Base-by-base conservation (phyloP, 1,139 yeast genomes). In the Suhomyces guaymorum region DNA sequence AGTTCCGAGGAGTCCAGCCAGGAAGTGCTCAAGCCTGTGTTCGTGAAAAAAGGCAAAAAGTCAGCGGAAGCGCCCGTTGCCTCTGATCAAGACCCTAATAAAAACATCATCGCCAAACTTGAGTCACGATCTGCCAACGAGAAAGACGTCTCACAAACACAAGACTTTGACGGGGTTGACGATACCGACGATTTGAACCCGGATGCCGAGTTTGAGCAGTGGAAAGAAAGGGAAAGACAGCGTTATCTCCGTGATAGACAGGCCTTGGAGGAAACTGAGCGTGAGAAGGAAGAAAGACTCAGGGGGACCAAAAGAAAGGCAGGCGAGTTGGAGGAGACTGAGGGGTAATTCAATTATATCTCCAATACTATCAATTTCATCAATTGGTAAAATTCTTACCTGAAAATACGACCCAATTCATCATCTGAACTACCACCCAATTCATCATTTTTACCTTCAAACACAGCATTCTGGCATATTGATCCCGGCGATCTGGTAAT, bases 171-270 rank as follows among this genome's bases (percentile, higher is more conserved):
- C 6, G 64, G 61, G 0, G 57, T 75, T 1, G 80, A 76, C 44
- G 83, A 78, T 44, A 73, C 80, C 0, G 83, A 78, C 47, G 79
- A 71, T 23, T 26, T 73, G 10, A 77, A 76, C 41, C 77, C 80
- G 0, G 73, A 60, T 27, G 52, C 47, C 2, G 83, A 77, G 48
- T 52, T 51, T 24, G 57, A 52, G 4, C 69, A 60, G 6, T 78
- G 82, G 82, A 61, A 62, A 36, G 36, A 47, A 17, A 63, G 82
- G 6, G 76, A 74, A 39, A 46, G 51, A 25, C 46, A 46, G 11
- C 55, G 83, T 24, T 49, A 63, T 32, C 48, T 57, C 33, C 62
- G 81, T n/a, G 80, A 75, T 32, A 52, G 70, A 16, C 59, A 54
- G 11, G 45, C 40, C 22, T 35, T 72, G 14, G 66, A 54, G 23